Base-by-base conservation (phyloP, 2,329 filamentous ascomycete genomes). In the Trichoderma atroviride region DNA sequence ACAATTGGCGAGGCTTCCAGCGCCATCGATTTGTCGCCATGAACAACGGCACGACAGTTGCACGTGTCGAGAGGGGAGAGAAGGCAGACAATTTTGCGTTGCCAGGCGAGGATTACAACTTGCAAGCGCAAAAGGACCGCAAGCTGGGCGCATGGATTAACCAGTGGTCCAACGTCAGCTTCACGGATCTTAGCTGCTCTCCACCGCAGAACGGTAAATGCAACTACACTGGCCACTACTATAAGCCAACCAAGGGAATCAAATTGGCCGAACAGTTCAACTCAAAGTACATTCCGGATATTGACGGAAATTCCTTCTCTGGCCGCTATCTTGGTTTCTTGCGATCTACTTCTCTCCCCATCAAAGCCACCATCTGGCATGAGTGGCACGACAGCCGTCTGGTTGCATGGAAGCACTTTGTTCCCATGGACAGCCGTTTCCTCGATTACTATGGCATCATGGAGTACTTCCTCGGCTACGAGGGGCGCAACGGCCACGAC, bases 311-410 rank as follows among this genome's bases (percentile, higher is more conserved):
- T 79, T 88, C 85, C 1, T 91, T 91, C 75, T 90, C 87, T 31
- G 90, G 89, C 1, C 86, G 90, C 6, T 92, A 90, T 75, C 84
- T 89, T 5, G 88, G 86, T 0, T 93, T 94, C 77, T 81, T 95
- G 29, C 84, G 86, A 40, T 91, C 88, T 35, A 91, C 88, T 2
- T 89, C 87, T 19, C 78, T 94, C 10, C 91, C 91, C 0, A 87
- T 96, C 80, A 96, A 95, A 80, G 88, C 90, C 6, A 93, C 92
- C 0, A 82, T 95, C 27, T 96, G 90, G 80, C 85, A 87, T 24
- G 92, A 96, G 77, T 96, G 92, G 92, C 92, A 94, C 75, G 92
- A 94, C 76, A 86, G 85, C 56, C 85, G 92, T 3, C 82, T 95
- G 1, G 82, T 93, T 2, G 85, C 91, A 0, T 96, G 92, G 92